These are phyloP conservation scores for Geosmithia putterillii DNA, from an alignment of 2,329 filamentous ascomycete genomes.

Conservation along the genomic window DNA sequence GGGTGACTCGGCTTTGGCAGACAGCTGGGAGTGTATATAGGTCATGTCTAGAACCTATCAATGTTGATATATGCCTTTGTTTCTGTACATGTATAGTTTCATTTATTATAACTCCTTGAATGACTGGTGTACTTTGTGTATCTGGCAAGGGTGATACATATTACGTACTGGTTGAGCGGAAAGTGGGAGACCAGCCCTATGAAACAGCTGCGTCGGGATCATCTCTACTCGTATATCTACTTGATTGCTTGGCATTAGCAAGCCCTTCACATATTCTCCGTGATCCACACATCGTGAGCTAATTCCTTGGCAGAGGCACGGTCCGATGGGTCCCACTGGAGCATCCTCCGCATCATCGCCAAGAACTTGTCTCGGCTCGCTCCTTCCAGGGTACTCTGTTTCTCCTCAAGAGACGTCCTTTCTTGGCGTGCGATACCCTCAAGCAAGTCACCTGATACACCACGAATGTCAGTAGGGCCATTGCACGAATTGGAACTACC, in stretches of 20 bases:
- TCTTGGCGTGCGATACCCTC: not conserved
- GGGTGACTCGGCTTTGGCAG: not conserved
- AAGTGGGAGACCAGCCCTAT: too few relatives aligned
- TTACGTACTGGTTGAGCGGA: too few relatives aligned
- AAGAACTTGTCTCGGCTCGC: conserved; percentile 11
- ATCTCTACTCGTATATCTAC: too few relatives aligned
- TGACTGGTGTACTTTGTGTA: too few relatives aligned
- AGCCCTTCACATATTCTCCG: not conserved
- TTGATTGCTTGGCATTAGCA: too few relatives aligned
- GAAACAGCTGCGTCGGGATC: too few relatives aligned
- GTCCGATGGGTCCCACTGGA: conserved; percentile 20
- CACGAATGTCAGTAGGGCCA: too few relatives aligned
- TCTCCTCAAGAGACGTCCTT: not conserved
- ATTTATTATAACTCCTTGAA: too few relatives aligned
- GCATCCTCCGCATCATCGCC: conserved; percentile 22
- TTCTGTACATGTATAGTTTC: not conserved
- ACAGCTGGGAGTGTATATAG: conserved; percentile 1
- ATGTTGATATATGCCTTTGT: not conserved
- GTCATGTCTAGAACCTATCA: too few relatives aligned
- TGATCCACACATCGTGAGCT: conserved; percentile 14
- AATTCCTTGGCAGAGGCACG: conserved; percentile 16
- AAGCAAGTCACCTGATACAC: not conserved
- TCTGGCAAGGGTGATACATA: too few relatives aligned
- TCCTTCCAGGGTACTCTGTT: conserved; percentile 15
- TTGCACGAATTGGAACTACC: too few relatives aligned